Evolutionary conservation across 345 rosid species (phyloP).

Genomic region (Bretschneidera sinensis): DNA sequence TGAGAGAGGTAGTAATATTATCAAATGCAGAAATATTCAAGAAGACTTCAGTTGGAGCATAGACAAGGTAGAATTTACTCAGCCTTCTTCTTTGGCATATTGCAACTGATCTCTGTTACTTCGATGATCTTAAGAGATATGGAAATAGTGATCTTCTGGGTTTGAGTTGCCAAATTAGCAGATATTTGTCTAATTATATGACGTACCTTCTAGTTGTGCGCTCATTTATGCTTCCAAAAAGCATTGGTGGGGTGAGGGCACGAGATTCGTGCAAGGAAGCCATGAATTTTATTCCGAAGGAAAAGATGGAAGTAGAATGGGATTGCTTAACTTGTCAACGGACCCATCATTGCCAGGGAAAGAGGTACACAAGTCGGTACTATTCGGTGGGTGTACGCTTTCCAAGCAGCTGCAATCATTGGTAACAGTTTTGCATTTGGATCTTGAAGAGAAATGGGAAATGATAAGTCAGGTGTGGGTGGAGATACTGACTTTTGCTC

Average conservation of each 20-base stretch:
- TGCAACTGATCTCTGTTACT: conserved; percentile 28
- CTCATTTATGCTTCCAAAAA: conserved; percentile 29
- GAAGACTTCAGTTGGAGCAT: background rate
- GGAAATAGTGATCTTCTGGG: background rate
- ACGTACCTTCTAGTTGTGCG: conserved; percentile 26
- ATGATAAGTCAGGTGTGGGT: conserved; percentile 38
- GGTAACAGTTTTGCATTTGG: background rate
- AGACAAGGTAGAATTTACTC: background rate
- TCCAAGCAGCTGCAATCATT: conserved; percentile 16
- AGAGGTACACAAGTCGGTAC: conserved; percentile 26
- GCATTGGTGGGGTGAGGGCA: conserved; percentile 24
- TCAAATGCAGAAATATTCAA: background rate
- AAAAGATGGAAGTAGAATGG: background rate
- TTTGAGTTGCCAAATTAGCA: conserved; percentile 17
- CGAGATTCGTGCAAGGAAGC: conserved; percentile 28
- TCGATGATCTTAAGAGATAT: background rate
- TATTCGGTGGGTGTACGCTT: conserved; percentile 23
- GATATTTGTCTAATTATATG: conserved; percentile 38
- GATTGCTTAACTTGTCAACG: conserved; percentile 1
- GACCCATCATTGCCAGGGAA: conserved; percentile 7
- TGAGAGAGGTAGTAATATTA: background rate
- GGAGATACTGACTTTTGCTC: conserved; percentile 35
- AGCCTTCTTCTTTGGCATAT: conserved; percentile 32
- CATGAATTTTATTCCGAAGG: conserved; percentile 8
- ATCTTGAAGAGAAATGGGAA: conserved; percentile 27